Evolutionary conservation across 208 protist species (phyloP), one percentile per base, ranked within the genome.

Genomic region (Acanthamoeba culbertsoni): DNA sequence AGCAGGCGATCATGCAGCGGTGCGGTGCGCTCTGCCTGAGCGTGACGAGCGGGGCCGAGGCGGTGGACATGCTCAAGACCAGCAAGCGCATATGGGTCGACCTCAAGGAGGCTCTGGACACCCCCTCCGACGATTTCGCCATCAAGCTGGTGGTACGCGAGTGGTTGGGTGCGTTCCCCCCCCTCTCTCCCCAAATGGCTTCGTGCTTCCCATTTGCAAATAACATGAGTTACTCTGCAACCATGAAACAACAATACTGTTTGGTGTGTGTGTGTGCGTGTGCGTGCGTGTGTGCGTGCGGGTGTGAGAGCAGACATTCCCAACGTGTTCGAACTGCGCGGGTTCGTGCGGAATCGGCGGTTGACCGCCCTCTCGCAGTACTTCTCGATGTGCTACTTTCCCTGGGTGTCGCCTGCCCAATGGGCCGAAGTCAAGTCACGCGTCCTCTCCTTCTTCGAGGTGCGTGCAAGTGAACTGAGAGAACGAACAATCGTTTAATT

Each of bases 351-450:
- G 26, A 59, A 86, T 20, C 10, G 48, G n/a, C 35, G 75, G 28
- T 23, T 86, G 46, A 57, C 46, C 8, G 75, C 75, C 45, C n/a
- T 86, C 14, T 43, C 75, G 42, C 75, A 86, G 48, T 86, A 86
- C 75, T 86, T 86, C 28, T 51, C 42, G n/a, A 53, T 57, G 75
- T 86, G 75, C 48, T 86, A 57, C 48, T 86, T 86, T 37, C 75
- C 75, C 65, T 77, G 65, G 65, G 40, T 77, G 18, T 77, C 65
- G 33, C 26, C 16, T 37, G 26, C 31, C 37, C 18, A 77, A 2
- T 77, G 65, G 65, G 16, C 14, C 31, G 33, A n/a, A 28, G 65
- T 45, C 65, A 77, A 77, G 65, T 3, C 26, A n/a, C 65, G 65
- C 31, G 65, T 77, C 18, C 65, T 77, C 40, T 20, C 65, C 65